phyloP scores from a whole-genome alignment of 2,329 filamentous ascomycete species.

The Penicillium crustosum region DNA sequence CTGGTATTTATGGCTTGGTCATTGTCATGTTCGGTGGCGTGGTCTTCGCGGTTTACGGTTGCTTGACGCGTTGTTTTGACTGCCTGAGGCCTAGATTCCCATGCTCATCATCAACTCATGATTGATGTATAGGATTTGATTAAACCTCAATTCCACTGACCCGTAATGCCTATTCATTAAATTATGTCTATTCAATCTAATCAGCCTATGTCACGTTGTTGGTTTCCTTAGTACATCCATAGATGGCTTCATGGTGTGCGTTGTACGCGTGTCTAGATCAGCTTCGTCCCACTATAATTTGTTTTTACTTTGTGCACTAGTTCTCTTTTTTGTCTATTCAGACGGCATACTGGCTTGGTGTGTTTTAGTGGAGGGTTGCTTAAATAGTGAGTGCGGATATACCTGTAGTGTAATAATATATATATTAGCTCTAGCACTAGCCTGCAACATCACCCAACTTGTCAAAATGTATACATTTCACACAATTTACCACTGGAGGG shows the following conservation, averaged over 20 bases:
- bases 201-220: no score
- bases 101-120: not conserved
- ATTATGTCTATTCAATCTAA: not conserved
- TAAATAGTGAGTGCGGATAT: no score
- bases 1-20: not conserved
- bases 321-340: not conserved
- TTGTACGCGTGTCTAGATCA: not conserved
- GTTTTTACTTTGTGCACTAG: not conserved
- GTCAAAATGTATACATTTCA: fast-evolving
- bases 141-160: not conserved
- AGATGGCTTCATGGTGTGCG: not conserved
- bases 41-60: not conserved
- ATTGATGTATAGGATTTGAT: no score
- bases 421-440: no score
- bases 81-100: not conserved
- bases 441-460: not conserved
- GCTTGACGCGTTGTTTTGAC: not conserved
- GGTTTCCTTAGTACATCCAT: no score
- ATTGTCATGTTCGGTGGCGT: not conserved
- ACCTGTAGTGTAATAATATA: not conserved
- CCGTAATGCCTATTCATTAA: not conserved
- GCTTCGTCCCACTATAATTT: not conserved
- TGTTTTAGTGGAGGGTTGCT: not conserved
- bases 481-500: fast-evolving
- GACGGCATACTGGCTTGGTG: fast-evolving